Evolutionary conservation across 1,284 basidiomycete genomes (phyloP).

Genomic region (Taiwanofungus camphoratus): DNA sequence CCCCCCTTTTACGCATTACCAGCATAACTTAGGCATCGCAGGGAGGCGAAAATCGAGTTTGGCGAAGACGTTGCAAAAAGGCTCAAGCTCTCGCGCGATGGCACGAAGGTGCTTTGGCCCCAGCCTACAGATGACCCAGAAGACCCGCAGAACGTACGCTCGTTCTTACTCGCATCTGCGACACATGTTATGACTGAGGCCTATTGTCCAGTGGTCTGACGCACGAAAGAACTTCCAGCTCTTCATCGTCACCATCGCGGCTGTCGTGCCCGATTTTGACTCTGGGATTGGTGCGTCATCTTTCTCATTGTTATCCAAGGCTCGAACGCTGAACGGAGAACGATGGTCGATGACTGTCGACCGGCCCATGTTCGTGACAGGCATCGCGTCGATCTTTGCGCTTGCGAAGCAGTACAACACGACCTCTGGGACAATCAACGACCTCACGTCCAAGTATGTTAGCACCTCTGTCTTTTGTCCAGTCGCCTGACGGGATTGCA

Average conservation of each 20-base stretch:
- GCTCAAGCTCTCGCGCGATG: conserved; percentile 43
- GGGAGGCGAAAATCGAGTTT: conserved; percentile 48
- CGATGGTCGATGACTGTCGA: too few species aligned
- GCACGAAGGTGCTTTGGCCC: conserved; percentile 51
- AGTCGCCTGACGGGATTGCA: background rate
- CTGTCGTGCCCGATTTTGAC: conserved; percentile 66
- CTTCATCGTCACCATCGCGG: conserved; percentile 56
- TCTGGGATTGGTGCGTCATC: conserved; percentile 52
- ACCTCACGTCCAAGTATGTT: conserved; percentile 52
- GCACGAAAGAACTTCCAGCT: conserved; percentile 48
- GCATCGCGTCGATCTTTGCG: conserved; percentile 55
- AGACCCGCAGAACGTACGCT: conserved; percentile 61
- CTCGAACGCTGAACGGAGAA: background rate
- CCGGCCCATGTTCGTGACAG: conserved; percentile 23
- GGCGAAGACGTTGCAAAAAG: conserved; percentile 42
- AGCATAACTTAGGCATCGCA: conserved; percentile 21
- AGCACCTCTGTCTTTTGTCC: background rate
- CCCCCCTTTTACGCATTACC: background rate
- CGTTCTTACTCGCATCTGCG: background rate
- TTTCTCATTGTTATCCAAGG: background rate
- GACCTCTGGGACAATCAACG: conserved; percentile 54
- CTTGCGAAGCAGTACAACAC: conserved; percentile 55
- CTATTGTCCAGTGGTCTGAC: conserved; percentile 34
- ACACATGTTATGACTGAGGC: conserved; percentile 7
- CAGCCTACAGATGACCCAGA: conserved; percentile 58